Conservation (phyloP, 2,329 filamentous ascomycete genomes). For the Colletotrichum eleusines region DNA sequence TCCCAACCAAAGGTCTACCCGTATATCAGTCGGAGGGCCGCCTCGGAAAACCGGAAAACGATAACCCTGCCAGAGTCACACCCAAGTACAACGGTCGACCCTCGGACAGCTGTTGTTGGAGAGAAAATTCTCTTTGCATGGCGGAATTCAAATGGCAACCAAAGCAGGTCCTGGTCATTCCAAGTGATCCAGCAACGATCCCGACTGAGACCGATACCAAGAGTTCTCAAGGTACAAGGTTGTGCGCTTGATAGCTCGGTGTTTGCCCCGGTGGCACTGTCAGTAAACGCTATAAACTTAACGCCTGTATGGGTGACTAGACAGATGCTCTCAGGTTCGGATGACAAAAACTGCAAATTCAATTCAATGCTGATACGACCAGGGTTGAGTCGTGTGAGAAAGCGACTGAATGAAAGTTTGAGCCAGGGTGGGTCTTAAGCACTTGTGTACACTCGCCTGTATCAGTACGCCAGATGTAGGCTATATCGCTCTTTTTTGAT, state of each 20-base stretch:
- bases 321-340: background rate
- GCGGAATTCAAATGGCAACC: background rate
- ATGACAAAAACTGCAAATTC: background rate
- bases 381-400: background rate
- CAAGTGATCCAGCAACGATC: background rate
- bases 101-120: background rate
- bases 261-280: background rate
- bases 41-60: background rate
- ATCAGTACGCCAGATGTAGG: background rate
- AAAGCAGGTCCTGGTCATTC: background rate
- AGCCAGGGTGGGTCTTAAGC: fast-evolving
- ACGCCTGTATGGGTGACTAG: background rate
- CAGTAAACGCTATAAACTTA: background rate
- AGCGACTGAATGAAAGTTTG: background rate
- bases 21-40: background rate
- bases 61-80: background rate
- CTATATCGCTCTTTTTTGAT: background rate
- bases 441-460: background rate
- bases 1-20: background rate
- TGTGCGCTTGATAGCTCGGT: no score
- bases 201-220: background rate
- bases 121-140: no score
- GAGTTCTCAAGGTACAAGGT: background rate
- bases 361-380: background rate
- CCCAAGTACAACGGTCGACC: background rate